Conservation (phyloP, 306 rosid genomes). For the Lathyrus sativus region DNA sequence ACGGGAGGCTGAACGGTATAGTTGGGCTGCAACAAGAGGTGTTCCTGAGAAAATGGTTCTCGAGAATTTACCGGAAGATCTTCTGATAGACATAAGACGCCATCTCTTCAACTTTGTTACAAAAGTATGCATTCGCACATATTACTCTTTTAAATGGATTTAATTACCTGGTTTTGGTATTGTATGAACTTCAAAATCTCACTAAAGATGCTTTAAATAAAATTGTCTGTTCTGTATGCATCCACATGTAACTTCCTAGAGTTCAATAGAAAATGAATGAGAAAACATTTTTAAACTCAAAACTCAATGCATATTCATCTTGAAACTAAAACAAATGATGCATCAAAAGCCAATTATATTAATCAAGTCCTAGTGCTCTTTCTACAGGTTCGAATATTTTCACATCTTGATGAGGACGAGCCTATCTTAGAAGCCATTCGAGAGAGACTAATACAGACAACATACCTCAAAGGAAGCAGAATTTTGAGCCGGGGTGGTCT, state of each 20-base stretch:
- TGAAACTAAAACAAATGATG: no score
- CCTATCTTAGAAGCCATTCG: slow-evolving; percentile 76
- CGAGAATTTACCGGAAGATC: slow-evolving; percentile 84
- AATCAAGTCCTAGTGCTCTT: no score
- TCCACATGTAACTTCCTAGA: no score
- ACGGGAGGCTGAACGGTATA: slow-evolving; percentile 70
- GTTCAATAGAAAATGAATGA: no score
- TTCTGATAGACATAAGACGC: slow-evolving; percentile 83
- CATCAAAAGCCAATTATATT: no score
- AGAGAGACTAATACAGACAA: slow-evolving; percentile 70
- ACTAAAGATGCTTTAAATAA: no score
- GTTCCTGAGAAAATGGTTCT: slow-evolving; percentile 75
- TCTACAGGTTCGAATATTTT: slow-evolving; percentile 50
- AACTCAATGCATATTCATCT: no score
- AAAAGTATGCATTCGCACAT: slow-evolving; percentile 31
- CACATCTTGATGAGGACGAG: slow-evolving; percentile 60
- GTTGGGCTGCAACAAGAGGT: slow-evolving; percentile 93
- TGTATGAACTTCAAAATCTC: no score
- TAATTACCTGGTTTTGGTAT: no score
- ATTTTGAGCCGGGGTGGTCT: slow-evolving; percentile 55
- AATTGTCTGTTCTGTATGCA: no score
- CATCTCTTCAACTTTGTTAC: slow-evolving; percentile 61
- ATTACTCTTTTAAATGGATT: no score
- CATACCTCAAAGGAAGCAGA: slow-evolving; percentile 74
- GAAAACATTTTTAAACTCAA: no score